Percentiles rank a stretch among this genome's conserved stretches.
Conservation (phyloP, 2,329 filamentous ascomycete genomes). For the Curvularia sp. region DNA sequence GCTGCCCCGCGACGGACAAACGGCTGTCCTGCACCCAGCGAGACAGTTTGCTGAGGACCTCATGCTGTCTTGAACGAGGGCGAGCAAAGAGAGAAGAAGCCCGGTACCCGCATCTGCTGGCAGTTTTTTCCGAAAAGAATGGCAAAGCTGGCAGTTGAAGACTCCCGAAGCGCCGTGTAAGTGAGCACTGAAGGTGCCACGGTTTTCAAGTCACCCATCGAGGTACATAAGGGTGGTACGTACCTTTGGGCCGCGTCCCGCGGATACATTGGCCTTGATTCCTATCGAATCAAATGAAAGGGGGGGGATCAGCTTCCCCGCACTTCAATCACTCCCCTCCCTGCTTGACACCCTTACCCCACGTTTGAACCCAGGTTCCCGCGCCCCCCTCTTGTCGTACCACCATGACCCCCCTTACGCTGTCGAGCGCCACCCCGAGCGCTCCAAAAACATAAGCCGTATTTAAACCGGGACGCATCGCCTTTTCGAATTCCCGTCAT, state of each 20-base stretch:
- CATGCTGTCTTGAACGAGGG: conserved; percentile 40
- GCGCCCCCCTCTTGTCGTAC: background rate
- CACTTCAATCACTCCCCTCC: conserved; percentile 20
- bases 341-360: conserved; percentile 19
- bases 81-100: conserved; percentile 30
- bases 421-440: background rate
- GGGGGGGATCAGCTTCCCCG: conserved; percentile 28
- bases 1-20: conserved; percentile 32
- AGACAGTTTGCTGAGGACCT: conserved; percentile 36
- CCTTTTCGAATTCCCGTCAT: background rate
- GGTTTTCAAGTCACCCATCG: conserved; percentile 21
- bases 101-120: conserved; percentile 46
- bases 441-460: background rate
- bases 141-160: conserved; percentile 16
- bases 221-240: conserved; percentile 37
- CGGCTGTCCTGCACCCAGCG: conserved; percentile 37
- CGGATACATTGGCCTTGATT: conserved; percentile 18
- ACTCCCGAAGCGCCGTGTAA: conserved; percentile 18
- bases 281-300: conserved; percentile 28
- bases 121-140: conserved; percentile 12
- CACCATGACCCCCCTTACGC: background rate
- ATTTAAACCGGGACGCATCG: background rate
- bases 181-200: conserved; percentile 24
- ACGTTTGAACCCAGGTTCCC: conserved; percentile 8
- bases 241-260: conserved; percentile 33